These are phyloP conservation scores for Fusarium scirpi DNA, from an alignment of 2,329 filamentous ascomycete genomes.

Conservation along the genomic window DNA sequence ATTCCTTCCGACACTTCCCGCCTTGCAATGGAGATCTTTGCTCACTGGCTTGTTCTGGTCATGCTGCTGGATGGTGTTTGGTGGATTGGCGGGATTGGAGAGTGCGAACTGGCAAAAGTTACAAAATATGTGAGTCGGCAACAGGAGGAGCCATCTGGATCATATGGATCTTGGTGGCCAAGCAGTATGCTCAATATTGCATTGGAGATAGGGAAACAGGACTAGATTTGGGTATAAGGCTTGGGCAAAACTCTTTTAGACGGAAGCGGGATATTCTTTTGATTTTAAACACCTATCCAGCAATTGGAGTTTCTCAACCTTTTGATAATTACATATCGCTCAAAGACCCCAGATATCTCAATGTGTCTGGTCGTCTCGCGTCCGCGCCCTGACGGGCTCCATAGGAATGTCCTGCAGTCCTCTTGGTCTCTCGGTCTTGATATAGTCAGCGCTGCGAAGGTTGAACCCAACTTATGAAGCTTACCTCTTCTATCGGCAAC, in stretches of 20 bases:
- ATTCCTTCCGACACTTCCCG: conserved; percentile 22
- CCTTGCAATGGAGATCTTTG: conserved; percentile 54
- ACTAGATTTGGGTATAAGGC: fast-evolving
- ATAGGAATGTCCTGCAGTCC: background rate
- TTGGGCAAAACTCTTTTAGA: fast-evolving
- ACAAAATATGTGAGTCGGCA: conserved; percentile 32
- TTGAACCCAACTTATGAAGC: no score
- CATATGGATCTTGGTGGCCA: conserved; percentile 51
- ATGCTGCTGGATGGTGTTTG: conserved; percentile 55
- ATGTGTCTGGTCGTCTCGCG: background rate
- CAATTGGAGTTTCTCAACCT: no score
- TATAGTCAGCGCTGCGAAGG: no score
- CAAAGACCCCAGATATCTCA: fast-evolving
- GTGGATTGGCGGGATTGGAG: conserved; percentile 55
- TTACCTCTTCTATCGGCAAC: conserved; percentile 5
- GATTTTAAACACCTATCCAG: background rate
- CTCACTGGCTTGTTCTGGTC: conserved; percentile 55
- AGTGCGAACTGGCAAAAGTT: conserved; percentile 51
- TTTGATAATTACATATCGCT: background rate
- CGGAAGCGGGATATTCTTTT: background rate
- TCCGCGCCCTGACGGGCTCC: background rate
- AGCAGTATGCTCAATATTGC: conserved; percentile 50
- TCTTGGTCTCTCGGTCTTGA: no score
- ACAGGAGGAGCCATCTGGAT: conserved; percentile 1
- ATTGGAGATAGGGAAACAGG: conserved; percentile 13